Evolutionary conservation across 192 early-diverging fungal species (phyloP).

Genomic region (Tieghemiomyces parasiticus): DNA sequence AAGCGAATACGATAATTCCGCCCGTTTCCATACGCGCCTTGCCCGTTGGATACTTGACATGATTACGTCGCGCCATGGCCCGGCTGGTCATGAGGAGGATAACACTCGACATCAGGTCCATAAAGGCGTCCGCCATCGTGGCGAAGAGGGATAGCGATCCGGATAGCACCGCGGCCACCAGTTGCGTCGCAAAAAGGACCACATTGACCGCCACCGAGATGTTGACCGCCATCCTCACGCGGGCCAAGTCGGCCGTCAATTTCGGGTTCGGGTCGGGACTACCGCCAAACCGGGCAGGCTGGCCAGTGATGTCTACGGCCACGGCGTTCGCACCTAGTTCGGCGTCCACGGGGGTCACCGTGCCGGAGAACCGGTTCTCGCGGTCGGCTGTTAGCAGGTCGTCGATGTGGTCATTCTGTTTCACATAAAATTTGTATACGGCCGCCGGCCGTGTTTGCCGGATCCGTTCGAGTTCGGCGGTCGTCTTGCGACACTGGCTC

Average conservation of each 20-base stretch:
- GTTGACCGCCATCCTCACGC: conserved; percentile 42
- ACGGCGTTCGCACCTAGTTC: conserved; percentile 11
- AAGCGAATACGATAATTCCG: conserved; percentile 64
- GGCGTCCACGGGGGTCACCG: conserved; percentile 10
- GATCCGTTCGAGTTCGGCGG: conserved; percentile 1
- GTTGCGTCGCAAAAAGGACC: conserved; percentile 43
- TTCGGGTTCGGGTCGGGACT: conserved; percentile 13
- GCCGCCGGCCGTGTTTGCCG: background rate
- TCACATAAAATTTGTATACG: conserved; percentile 55
- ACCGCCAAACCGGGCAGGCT: background rate
- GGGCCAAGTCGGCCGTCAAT: conserved; percentile 22
- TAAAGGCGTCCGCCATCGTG: conserved; percentile 66
- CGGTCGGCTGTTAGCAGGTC: conserved; percentile 40
- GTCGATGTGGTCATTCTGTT: conserved; percentile 72
- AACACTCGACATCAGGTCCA: conserved; percentile 56
- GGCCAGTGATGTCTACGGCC: too few species aligned
- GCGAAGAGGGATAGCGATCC: conserved; percentile 62
- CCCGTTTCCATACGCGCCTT: conserved; percentile 60
- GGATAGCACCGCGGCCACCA: conserved; percentile 58
- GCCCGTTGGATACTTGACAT: conserved; percentile 60
- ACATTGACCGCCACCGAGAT: conserved; percentile 53
- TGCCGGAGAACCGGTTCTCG: conserved; percentile 10
- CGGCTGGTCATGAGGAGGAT: conserved; percentile 42
- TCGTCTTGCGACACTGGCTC: background rate
- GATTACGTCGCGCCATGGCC: conserved; percentile 21